Conservation (phyloP, 73 alveolate genomes). For the Tetrahymena borealis region DNA sequence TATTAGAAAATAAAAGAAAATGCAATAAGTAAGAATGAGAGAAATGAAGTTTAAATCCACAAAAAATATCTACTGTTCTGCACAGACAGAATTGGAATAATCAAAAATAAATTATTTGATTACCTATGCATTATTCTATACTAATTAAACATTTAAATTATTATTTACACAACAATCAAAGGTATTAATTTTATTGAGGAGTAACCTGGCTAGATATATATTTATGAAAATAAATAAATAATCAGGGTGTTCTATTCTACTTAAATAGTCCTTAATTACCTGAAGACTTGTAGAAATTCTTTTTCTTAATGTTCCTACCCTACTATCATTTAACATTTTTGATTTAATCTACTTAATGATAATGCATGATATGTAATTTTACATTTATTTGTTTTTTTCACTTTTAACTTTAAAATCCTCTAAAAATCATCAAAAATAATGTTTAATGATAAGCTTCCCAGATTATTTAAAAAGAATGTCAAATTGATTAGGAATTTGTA, state of each 20-base stretch:
- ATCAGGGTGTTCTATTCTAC: not conserved
- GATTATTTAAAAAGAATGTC: no score
- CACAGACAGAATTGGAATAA: not conserved
- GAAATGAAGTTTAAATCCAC: not conserved
- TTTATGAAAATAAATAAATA: not conserved
- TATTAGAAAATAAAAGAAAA: not conserved
- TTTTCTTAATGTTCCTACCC: not conserved
- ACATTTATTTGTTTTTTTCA: not conserved
- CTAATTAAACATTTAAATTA: not conserved
- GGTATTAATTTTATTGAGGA: not conserved
- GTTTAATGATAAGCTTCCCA: no score
- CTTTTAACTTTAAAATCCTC: no score
- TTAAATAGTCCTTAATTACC: not conserved
- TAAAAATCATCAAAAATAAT: no score
- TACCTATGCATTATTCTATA: not conserved
- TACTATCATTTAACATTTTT: not conserved
- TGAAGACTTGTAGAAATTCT: not conserved
- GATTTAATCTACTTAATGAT: not conserved
- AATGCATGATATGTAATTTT: no score
- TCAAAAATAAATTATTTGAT: not conserved
- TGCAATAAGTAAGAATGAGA: not conserved
- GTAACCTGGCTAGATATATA: not conserved
- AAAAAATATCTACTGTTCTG: not conserved
- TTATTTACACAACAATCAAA: not conserved
- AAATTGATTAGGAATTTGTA: no score